Conservation (phyloP, 495 filamentous ascomycete genomes). For the Echria macrotheca region DNA sequence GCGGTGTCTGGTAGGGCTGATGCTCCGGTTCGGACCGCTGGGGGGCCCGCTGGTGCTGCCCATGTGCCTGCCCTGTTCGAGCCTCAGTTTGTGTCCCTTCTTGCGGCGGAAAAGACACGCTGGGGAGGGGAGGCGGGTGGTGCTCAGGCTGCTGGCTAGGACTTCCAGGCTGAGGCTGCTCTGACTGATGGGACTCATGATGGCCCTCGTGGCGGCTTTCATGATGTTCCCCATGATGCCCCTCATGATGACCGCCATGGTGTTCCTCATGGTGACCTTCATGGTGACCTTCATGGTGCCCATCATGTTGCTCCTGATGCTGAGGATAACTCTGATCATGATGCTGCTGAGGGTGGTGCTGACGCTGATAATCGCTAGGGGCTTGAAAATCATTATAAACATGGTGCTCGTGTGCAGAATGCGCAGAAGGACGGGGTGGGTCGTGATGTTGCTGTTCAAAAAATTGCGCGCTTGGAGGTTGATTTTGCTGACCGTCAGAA, state of each 20-base stretch:
- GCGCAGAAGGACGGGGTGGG: constrained; percentile 7
- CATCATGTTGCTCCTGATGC: background rate
- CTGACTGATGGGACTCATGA: constrained; percentile 5
- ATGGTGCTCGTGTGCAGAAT: constrained; percentile 15
- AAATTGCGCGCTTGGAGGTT: constrained; percentile 9
- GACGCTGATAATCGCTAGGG: constrained; percentile 13
- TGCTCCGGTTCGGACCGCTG: constrained; percentile 25
- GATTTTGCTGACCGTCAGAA: constrained; percentile 26
- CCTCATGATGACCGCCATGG: constrained; percentile 16
- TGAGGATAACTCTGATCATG: background rate
- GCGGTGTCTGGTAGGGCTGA: constrained; percentile 21
- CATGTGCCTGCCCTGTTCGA: constrained; percentile 37
- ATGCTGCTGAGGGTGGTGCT: constrained; percentile 11
- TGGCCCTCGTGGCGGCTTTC: constrained; percentile 11
- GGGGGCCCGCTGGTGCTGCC: constrained; percentile 23
- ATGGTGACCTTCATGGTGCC: background rate
- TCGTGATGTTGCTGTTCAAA: constrained; percentile 16
- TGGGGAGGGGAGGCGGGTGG: constrained; percentile 18
- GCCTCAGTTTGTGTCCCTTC: constrained; percentile 33
- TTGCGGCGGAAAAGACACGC: constrained; percentile 27
- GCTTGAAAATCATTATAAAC: constrained; percentile 7
- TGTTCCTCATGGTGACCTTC: constrained; percentile 2
- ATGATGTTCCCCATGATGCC: constrained; percentile 9
- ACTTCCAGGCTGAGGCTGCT: constrained; percentile 17
- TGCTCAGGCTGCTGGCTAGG: constrained; percentile 20